These are phyloP conservation scores for Amanita pallidorosea DNA, from an alignment of 768 basidiomycete genomes.

Conservation along the genomic window DNA sequence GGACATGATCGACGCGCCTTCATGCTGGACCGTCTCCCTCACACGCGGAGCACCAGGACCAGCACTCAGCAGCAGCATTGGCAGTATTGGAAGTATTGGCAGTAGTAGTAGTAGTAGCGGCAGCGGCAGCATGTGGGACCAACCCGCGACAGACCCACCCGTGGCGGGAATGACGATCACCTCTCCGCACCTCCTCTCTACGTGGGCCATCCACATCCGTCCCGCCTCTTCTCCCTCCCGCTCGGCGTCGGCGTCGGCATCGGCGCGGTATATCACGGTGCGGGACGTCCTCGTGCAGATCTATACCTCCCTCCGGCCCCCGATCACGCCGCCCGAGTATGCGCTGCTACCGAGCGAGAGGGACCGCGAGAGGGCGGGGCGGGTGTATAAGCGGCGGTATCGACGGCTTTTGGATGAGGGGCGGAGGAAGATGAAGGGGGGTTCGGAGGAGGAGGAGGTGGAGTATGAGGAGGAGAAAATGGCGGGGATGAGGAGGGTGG, in stretches of 20 bases:
- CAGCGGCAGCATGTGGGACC: conserved; percentile 10
- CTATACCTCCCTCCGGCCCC: conserved; percentile 30
- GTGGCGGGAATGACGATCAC: conserved; percentile 20
- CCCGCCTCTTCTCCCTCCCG: background rate
- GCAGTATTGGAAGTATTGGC: too few relatives aligned
- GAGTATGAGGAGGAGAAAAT: conserved; percentile 25
- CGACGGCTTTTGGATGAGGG: conserved; percentile 18
- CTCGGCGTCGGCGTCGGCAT: background rate
- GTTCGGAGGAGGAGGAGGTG: background rate
- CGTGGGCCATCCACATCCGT: conserved; percentile 5
- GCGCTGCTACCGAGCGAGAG: conserved; percentile 16
- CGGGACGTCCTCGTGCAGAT: conserved; percentile 36
- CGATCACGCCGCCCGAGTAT: conserved; percentile 32
- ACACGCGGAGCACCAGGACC: background rate
- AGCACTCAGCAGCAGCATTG: background rate
- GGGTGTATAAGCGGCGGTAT: conserved; percentile 32
- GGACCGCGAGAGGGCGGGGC: conserved; percentile 22
- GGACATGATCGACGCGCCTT: background rate
- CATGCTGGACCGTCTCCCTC: background rate
- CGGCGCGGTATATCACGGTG: conserved; percentile 17
- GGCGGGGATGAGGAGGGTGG: conserved; percentile 43
- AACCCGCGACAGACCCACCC: conserved; percentile 25
- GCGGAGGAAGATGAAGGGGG: background rate
- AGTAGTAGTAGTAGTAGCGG: too few relatives aligned
- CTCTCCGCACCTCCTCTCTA: conserved; percentile 19